Percentiles rank a stretch among this genome's conserved stretches.
These are phyloP conservation scores for Cicer pinnatifidum DNA, from an alignment of 306 rosid species.

Conservation along the genomic window DNA sequence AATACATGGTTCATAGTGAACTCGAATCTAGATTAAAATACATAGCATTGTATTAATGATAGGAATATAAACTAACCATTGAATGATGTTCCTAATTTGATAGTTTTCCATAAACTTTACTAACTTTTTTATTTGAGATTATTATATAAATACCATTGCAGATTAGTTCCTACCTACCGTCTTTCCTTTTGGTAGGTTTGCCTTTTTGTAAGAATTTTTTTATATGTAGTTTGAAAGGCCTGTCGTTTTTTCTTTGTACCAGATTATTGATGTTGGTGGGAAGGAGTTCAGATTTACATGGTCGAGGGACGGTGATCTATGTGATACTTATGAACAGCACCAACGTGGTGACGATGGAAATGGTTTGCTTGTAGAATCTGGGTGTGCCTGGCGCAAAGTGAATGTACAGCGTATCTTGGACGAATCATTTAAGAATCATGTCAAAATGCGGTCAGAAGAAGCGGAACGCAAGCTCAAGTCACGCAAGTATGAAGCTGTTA, in stretches of 20 bases:
- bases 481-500: conserved; percentile 68
- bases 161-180: conserved; percentile 11
- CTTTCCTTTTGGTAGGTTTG: background rate
- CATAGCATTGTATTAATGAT: conserved; percentile 3
- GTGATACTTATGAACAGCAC: conserved; percentile 86
- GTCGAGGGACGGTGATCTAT: conserved; percentile 86
- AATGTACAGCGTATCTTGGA: conserved; percentile 91
- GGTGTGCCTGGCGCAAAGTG: conserved; percentile 93
- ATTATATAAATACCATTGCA: background rate
- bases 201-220: conserved; percentile 13
- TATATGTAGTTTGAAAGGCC: conserved; percentile 37
- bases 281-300: conserved; percentile 87
- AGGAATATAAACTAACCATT: conserved; percentile 1
- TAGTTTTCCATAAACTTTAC: conserved; percentile 20
- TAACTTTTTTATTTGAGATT: conserved; percentile 23
- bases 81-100: conserved; percentile 33
- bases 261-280: conserved; percentile 95
- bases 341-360: conserved; percentile 78
- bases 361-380: conserved; percentile 88
- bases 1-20: background rate
- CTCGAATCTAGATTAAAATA: background rate
- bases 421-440: conserved; percentile 76
- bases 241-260: conserved; percentile 42
- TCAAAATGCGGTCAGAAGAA: conserved; percentile 87
- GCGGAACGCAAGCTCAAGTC: conserved; percentile 76